Evolutionary conservation across 2,329 filamentous ascomycete species (phyloP).

Genomic region (Sclerotinia nivalis): DNA sequence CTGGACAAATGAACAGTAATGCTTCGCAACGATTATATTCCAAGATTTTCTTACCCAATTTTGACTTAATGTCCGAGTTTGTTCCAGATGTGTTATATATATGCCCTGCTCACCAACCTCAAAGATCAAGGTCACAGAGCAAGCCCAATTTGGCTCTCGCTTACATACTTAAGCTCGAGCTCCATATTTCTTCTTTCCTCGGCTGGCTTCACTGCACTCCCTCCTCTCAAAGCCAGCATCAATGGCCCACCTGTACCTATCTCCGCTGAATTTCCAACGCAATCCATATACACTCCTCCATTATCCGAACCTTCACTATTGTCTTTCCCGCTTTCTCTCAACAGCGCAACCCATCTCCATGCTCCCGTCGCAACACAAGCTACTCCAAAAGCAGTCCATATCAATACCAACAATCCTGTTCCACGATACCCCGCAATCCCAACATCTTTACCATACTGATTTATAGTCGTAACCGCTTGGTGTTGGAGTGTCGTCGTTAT

Average conservation of each 20-base stretch:
- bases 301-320: not conserved
- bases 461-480: not conserved
- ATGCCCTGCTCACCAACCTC: not conserved
- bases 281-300: not conserved
- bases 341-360: not conserved
- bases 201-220: not conserved
- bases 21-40: not conserved
- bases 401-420: not conserved
- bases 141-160: not conserved
- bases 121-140: not conserved
- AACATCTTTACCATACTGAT: not conserved
- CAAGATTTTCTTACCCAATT: not conserved
- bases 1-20: not conserved
- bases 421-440: not conserved
- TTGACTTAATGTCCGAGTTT: not conserved
- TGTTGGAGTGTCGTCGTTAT: not conserved
- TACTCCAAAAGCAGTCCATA: slow-evolving; percentile 8
- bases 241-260: not conserved
- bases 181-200: no score
- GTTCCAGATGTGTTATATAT: not conserved
- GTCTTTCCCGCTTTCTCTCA: not conserved
- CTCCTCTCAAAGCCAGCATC: not conserved
- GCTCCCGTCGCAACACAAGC: not conserved
- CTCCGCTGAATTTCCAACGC: no score
- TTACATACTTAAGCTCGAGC: not conserved